Evolutionary conservation across 495 filamentous ascomycete species (phyloP).

Genomic region (Chaetomium tenue): DNA sequence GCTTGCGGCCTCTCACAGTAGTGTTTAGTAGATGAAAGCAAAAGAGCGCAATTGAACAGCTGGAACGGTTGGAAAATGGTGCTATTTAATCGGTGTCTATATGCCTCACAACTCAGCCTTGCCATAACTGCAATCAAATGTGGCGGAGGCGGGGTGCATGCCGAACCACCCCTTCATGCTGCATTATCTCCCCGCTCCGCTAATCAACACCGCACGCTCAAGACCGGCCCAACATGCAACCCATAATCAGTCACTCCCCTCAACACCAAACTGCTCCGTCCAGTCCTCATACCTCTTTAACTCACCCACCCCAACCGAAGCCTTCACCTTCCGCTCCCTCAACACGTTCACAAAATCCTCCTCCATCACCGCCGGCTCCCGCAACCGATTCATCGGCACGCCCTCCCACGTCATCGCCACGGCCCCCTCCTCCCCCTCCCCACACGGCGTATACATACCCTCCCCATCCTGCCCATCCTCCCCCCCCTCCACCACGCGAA

Average conservation of each 20-base stretch:
- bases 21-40: too few species aligned
- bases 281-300: slow-evolving; percentile 77
- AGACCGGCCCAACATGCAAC: background rate
- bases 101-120: background rate
- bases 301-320: slow-evolving; percentile 82
- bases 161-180: background rate
- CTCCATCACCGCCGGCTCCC: slow-evolving; percentile 76
- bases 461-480: slow-evolving; percentile 32
- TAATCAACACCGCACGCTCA: background rate
- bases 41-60: too few species aligned
- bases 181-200: background rate
- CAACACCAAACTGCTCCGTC: slow-evolving; percentile 91
- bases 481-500: slow-evolving; percentile 75
- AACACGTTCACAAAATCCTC: slow-evolving; percentile 89
- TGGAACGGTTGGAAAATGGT: too few species aligned
- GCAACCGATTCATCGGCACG: slow-evolving; percentile 70
- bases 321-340: slow-evolving; percentile 58
- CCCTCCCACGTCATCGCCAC: slow-evolving; percentile 86
- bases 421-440: slow-evolving; percentile 72
- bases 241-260: slow-evolving; percentile 48
- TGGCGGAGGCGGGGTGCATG: background rate
- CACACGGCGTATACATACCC: slow-evolving; percentile 76
- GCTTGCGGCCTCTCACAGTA: background rate
- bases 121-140: background rate
- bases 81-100: too few species aligned